Evolutionary conservation across 352 stramenopile species (phyloP).

Genomic region (Pelagophyceae sp.): DNA sequence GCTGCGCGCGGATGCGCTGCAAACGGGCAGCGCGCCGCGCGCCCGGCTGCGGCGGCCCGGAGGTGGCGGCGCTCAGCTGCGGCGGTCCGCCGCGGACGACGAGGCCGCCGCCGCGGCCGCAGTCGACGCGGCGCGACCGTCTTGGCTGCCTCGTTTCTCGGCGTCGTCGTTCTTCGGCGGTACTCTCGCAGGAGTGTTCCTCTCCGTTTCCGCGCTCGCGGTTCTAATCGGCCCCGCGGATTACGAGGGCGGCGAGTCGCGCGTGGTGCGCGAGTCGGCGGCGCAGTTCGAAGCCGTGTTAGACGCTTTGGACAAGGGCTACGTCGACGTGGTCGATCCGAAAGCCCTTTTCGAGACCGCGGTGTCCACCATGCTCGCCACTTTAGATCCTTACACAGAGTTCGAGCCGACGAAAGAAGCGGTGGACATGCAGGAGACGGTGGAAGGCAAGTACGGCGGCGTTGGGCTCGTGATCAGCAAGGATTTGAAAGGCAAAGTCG

Average conservation of each 20-base stretch:
- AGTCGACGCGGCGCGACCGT: no score
- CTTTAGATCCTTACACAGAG: conserved; percentile 72
- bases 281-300: conserved; percentile 23
- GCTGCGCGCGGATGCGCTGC: no score
- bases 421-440: conserved; percentile 46
- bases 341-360: conserved; percentile 62
- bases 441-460: conserved; percentile 59
- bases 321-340: conserved; percentile 40
- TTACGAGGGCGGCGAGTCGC: background rate
- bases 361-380: conserved; percentile 64
- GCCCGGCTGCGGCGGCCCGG: no score
- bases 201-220: no score
- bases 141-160: no score
- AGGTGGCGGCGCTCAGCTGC: no score
- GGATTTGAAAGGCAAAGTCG: conserved; percentile 43
- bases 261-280: background rate
- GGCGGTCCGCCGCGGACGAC: no score
- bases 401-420: conserved; percentile 57
- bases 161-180: no score
- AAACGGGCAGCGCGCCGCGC: no score
- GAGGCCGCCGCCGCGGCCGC: no score
- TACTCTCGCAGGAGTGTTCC: no score
- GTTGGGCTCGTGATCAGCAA: conserved; percentile 64
- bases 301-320: conserved; percentile 25
- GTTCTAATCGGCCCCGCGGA: no score